Percentiles rank a stretch among this genome's conserved stretches.
Conservation (phyloP, 352 stramenopile species). For the Thraustochytrium striatum region DNA sequence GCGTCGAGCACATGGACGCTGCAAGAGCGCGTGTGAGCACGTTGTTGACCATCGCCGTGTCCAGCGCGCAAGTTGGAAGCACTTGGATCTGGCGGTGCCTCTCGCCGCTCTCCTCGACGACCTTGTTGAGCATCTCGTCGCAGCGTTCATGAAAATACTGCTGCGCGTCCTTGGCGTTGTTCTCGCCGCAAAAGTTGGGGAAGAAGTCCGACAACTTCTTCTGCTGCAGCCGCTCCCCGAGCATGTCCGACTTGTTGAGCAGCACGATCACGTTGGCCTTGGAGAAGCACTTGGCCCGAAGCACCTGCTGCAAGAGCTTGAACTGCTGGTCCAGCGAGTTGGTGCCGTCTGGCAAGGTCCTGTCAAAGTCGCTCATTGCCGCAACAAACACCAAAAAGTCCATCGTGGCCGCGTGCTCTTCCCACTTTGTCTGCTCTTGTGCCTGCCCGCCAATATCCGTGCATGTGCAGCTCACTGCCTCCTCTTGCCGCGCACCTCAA, state of each 20-base stretch:
- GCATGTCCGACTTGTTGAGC: constrained; percentile 27
- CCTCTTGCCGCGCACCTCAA: background rate
- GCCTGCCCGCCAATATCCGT: constrained; percentile 44
- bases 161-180: background rate
- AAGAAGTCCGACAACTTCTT: constrained; percentile 16
- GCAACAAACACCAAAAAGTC: constrained; percentile 38
- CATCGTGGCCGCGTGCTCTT: background rate
- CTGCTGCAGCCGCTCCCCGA: constrained; percentile 1
- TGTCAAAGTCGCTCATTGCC: constrained; percentile 35
- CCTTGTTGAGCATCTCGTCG: background rate
- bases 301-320: background rate
- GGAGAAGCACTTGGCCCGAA: constrained; percentile 5
- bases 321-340: constrained; percentile 26
- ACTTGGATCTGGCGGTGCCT: constrained; percentile 20
- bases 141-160: constrained; percentile 17
- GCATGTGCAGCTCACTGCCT: background rate
- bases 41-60: constrained; percentile 27
- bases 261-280: constrained; percentile 29
- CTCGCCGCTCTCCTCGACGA: background rate
- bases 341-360: background rate
- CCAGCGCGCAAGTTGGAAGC: constrained; percentile 24
- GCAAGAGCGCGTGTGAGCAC: constrained; percentile 3
- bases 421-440: constrained; percentile 38
- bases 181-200: constrained; percentile 13
- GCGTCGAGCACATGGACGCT: background rate